Evolutionary conservation across 768 basidiomycete species (phyloP), one percentile per base, ranked within the genome.

Genomic region (Suillus decipiens): DNA sequence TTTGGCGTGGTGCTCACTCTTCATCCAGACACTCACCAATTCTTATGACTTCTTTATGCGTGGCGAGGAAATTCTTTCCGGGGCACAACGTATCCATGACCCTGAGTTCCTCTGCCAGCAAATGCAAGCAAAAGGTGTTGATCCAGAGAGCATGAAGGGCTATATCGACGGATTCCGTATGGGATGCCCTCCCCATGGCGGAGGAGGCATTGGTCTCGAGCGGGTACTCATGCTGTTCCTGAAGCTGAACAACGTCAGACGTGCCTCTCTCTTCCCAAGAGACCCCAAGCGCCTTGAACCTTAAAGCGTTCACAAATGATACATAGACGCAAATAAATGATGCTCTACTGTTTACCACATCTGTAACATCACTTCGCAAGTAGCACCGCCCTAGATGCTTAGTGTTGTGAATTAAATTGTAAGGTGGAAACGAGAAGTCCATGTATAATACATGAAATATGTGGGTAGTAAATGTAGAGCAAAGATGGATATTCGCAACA

Each of bases 21-120:
- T 54, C 55, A 34, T 36, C 24, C 70, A 96, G 90, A 88, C 86
- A 9, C 81, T 97, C 45, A 98, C 97, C 58, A 99, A 99, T 78
- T 99, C 97, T 28, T 99, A 99, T 77, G 97, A 99, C 79, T 99
- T 99, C 80, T 99, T 99, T 85, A 98, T 99, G 96, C 87, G 97
- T 37, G 97, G 97, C 12, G 95, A 99, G 78, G 97, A 99, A 77
- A 99, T 99, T 71, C 83, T 99, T 45, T 98, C 96, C 4, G 97
- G 97, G 17, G 97, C 96, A 33, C 97, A 99, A 76, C 95, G 97
- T 77, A 89, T 99, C 61, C 97, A 99, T 78, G 95, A 98, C 68
- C 86, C 97, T 6, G 77, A 78, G 12, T 79, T 98, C 60, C 86
- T 99, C 65, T 81, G 81, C 59, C 85, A 93, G 78, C 86, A 92